phyloP scores from a whole-genome alignment of 2,329 filamentous ascomycete genomes.

The Arthrocladium fulminans region DNA sequence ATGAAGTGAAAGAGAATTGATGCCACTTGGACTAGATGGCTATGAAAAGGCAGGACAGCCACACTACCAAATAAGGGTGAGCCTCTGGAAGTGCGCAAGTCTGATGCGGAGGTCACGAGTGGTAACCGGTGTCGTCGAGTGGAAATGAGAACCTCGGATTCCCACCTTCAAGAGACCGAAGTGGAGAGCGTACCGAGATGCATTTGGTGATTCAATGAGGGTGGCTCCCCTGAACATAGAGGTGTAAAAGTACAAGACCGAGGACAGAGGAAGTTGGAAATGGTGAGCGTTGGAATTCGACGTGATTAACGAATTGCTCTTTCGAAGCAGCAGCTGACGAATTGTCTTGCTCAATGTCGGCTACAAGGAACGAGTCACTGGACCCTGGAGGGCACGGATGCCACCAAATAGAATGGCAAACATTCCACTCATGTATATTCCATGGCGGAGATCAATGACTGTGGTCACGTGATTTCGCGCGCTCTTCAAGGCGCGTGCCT shows the following conservation, averaged over 20 bases:
- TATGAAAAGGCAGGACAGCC: too few species aligned
- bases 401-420: too few species aligned
- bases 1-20: too few species aligned
- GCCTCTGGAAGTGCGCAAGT: conserved; percentile 4
- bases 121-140: conserved; percentile 21
- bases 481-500: not conserved
- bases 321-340: too few species aligned
- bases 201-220: conserved; percentile 19
- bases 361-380: too few species aligned
- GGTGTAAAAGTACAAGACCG: not conserved
- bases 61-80: conserved; percentile 10
- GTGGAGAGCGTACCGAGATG: conserved; percentile 19
- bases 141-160: conserved; percentile 17
- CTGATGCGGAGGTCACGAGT: conserved; percentile 14
- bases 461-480: too few species aligned
- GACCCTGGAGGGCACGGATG: too few species aligned
- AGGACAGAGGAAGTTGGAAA: conserved; percentile 5
- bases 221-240: conserved; percentile 2
- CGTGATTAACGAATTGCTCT: too few species aligned
- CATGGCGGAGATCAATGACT: too few species aligned
- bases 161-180: conserved; percentile 19
- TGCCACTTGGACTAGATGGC: too few species aligned
- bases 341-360: too few species aligned
- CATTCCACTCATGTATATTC: too few species aligned
- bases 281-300: not conserved